Evolutionary conservation across 345 rosid species (phyloP), one percentile per base, ranked within the genome.

Genomic region (Hevea brasiliensis): DNA sequence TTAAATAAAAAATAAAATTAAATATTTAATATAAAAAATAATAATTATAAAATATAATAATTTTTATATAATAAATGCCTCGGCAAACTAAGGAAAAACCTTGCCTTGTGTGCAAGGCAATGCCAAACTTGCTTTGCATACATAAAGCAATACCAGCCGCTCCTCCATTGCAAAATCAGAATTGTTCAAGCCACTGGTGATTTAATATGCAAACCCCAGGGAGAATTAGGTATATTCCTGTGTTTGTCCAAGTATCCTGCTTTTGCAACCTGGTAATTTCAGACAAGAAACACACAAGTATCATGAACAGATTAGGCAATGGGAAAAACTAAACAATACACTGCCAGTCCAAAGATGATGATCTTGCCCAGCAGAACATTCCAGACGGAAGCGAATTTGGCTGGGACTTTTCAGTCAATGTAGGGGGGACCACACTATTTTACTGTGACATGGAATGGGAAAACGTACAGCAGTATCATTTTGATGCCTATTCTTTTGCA

Each of bases 311-410:
- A 24, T 62, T 86, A 50, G 85, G 88, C 41, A 56, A 65, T 24
- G 84, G 87, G 45, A 79, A 41, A 71, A 84, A 77, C 83, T 3
- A 85, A 75, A 86, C 79, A 47, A 51, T 85, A 8, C 92, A 86
- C n/a, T 88, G 89, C 81, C 85, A 81, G 66, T 88, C 92, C 51
- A 81, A 81, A 74, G 90, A 88, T 56, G 29, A 74, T 7, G 87
- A 88, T 76, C 85, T 88, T 21, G 89, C 90, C 17, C 61, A 67
- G 79, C 83, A 83, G 57, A 74, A 13, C 41, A 81, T 88, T 8
- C 65, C 70, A 0, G 84, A 84, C 1, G 90, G 89, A 61, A 51
- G 70, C 9, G 85, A 85, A 53, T 79, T 79, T 26, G 84, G 85
- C 4, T 88, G 90, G 90, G 86, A 85, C 51, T 88, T 85, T 76